Evolutionary conservation across 179 eudicot genomes (phyloP), one percentile per base, ranked within the genome.

Genomic region (Heliamphora pulchella): DNA sequence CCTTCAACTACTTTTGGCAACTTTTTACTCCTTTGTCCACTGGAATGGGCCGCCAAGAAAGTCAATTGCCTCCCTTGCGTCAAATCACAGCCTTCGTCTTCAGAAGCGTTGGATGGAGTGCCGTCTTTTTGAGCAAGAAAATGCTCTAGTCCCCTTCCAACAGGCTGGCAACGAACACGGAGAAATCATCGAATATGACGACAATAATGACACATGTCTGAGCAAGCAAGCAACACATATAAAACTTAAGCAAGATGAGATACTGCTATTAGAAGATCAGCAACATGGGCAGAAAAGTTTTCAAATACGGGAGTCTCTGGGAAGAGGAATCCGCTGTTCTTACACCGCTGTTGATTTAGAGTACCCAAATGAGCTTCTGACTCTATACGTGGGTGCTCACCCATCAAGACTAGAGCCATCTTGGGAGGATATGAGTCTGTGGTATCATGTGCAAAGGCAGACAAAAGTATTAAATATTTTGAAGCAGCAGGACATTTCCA

Each of bases 381-480:
- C 88, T 11, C 79, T 94, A 75, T 89, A 92, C 71, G 86, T 91
- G 41, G 98, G 97, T 78, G 93, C 94, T 17, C 98, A 93, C 83
- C 93, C 98, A 64, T 92, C 96, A 57, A 88, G 91, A 44, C 81
- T 94, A 54, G 98, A 93, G 79, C 97, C 96, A 7, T 90, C 94
- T 31, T 91, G 92, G 93, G 96, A 94, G 78, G 97, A 93, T 84
- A 94, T 94, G 98, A 90, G 91, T 66, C 86, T 92, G 18, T 94
- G 98, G 98, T 94, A 94, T 86, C 98, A 88, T 83, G 98, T 94
- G 0, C 98, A 94, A 76, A 87, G 98, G 86, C 98, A 94, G 78
- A 93, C 94, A 46, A 94, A 94, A 86, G 90, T 94, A 50, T 76
- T 94, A 53, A 93, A 91, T 81, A 84, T 93, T 48, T 83, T 94